Conservation (phyloP, 257 asterid species). For the Plantago elongata region DNA sequence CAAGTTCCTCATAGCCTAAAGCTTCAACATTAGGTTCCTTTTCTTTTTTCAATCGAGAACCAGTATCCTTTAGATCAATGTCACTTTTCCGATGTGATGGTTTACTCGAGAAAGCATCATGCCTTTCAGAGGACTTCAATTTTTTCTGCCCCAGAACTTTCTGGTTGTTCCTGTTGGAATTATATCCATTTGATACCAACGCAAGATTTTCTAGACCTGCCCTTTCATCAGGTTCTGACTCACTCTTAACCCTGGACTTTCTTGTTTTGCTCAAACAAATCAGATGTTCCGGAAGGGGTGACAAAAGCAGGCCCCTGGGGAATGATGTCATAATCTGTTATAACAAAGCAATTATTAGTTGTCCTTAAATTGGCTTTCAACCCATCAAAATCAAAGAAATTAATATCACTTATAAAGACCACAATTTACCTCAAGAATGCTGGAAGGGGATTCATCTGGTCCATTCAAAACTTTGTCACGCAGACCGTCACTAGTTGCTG, state of each 20-base stretch:
- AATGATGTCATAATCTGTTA: constrained; percentile 82
- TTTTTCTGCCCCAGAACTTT: constrained; percentile 41
- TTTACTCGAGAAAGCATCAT: constrained; percentile 27
- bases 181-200: constrained; percentile 43
- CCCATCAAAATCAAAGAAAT: background rate
- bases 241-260: constrained; percentile 38
- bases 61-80: constrained; percentile 23
- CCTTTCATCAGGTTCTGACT: constrained; percentile 33
- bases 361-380: background rate
- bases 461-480: constrained; percentile 34
- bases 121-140: constrained; percentile 31
- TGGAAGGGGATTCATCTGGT: constrained; percentile 75
- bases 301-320: constrained; percentile 49
- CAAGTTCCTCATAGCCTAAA: constrained; percentile 65
- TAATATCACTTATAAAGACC: constrained; percentile 14
- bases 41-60: constrained; percentile 45
- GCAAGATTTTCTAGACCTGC: constrained; percentile 33
- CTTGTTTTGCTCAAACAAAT: constrained; percentile 41
- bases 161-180: constrained; percentile 39
- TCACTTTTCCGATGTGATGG: constrained; percentile 24
- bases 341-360: constrained; percentile 8
- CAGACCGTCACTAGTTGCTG: constrained; percentile 50
- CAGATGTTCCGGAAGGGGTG: constrained; percentile 76
- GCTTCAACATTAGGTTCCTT: constrained; percentile 44
- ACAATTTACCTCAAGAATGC: constrained; percentile 80